Evolutionary conservation across 306 rosid genomes (phyloP), one percentile per base, ranked within the genome.

Genomic region (Fagus crenata): DNA sequence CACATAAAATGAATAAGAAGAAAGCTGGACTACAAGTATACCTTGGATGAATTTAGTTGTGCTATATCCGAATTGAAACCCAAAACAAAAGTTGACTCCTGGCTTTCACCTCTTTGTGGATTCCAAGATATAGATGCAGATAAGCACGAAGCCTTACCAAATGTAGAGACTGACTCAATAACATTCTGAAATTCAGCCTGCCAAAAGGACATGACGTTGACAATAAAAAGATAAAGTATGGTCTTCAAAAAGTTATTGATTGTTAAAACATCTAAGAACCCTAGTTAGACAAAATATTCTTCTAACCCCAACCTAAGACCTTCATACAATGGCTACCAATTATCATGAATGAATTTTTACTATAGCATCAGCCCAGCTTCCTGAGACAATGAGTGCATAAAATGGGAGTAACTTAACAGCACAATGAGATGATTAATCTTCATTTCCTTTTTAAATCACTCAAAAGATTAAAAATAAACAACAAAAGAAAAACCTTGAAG

Each of bases 131-230:
- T 87, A 32, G 97, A 89, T 40, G 97, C 97, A 75, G 97, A 87
- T 67, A 84, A 73, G 82, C 97, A 95, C 46, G 69, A 32, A 61
- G 92, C 88, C 74, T 89, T 89, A 64, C 93, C 93, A 78, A 89
- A 78, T 32, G 91, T 72, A 83, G 92, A 89, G 63, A 92, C 89
- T 12, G 97, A 89, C 56, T 92, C 97, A 53, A 84, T 88, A 73
- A 89, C 93, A 85, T 92, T 95, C 78, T 90, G 97, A 85, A 92
- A 90, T 84, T 95, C 97, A 53, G 97, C 99, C 99, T 95, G 84
- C 75, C 78, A 73, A 67, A 76, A 77, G 69, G 28, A 41, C 28
- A 59, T 7, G 32, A 67, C 3, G 33, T 39, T 39, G 49, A 73
- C 18, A 42, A 78, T 64, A 8, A 49, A 14, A 76, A 13, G 22